Conservation (phyloP, 169 alveolate species). For the Babesia bigemina region DNA sequence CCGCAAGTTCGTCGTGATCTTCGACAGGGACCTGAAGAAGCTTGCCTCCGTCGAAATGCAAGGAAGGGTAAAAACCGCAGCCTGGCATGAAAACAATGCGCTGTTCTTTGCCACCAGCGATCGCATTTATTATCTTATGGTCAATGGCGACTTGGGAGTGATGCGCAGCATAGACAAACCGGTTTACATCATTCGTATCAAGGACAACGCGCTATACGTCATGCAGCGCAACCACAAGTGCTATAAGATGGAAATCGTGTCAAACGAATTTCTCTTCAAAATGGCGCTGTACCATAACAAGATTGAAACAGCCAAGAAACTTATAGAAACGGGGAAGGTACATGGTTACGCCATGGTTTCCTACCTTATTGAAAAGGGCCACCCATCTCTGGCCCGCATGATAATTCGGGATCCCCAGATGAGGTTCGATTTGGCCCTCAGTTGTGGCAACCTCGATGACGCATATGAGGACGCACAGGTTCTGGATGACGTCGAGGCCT, state of each 20-base stretch:
- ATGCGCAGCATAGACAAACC: constrained; percentile 36
- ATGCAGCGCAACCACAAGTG: constrained; percentile 63
- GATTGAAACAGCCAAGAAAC: constrained; percentile 29
- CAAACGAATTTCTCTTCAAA: constrained; percentile 47
- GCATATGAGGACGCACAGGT: constrained; percentile 73
- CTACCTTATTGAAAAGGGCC: constrained; percentile 71
- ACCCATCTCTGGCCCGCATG: constrained; percentile 70
- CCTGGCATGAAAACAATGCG: constrained; percentile 70
- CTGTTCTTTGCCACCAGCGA: constrained; percentile 66
- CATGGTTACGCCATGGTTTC: constrained; percentile 68
- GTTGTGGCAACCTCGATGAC: constrained; percentile 63
- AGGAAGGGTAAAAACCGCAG: constrained; percentile 71
- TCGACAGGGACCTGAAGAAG: constrained; percentile 64
- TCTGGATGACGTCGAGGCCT: constrained; percentile 68
- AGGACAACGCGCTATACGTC: constrained; percentile 32
- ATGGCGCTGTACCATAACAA: constrained; percentile 47
- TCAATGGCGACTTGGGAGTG: constrained; percentile 50
- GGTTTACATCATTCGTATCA: constrained; percentile 34
- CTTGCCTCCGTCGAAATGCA: constrained; percentile 62
- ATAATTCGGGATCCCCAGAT: constrained; percentile 65
- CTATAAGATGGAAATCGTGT: constrained; percentile 29
- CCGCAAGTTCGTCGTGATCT: constrained; percentile 67
- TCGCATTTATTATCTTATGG: constrained; percentile 50
- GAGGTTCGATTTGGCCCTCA: constrained; percentile 71
- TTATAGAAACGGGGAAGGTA: constrained; percentile 54